These are phyloP conservation scores for Inga laurina DNA, from an alignment of 306 rosid species.

Conservation along the genomic window DNA sequence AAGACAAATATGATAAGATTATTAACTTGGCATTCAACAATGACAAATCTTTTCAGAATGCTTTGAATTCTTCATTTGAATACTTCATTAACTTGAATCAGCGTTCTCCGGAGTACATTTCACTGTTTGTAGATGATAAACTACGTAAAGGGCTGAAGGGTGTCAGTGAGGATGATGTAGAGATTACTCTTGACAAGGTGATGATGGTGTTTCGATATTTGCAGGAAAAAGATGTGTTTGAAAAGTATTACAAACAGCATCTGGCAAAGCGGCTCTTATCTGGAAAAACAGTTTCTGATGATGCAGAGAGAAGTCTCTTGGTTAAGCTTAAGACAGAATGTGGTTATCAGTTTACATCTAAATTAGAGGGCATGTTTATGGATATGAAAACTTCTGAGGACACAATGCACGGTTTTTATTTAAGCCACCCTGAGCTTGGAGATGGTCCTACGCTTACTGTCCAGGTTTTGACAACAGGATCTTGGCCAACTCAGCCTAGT, in stretches of 20 bases:
- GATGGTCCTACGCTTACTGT: slow-evolving; percentile 89
- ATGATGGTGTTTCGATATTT: slow-evolving; percentile 89
- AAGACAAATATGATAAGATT: slow-evolving; percentile 76
- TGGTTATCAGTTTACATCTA: slow-evolving; percentile 92
- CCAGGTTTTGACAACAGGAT: slow-evolving; percentile 92
- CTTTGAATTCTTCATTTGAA: slow-evolving; percentile 88
- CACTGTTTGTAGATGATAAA: slow-evolving; percentile 88
- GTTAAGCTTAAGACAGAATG: slow-evolving; percentile 97
- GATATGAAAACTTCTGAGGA: slow-evolving; percentile 97
- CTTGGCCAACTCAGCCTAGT: slow-evolving; percentile 95
- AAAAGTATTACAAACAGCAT: slow-evolving; percentile 94
- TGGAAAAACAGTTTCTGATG: slow-evolving; percentile 92
- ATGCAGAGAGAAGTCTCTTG: slow-evolving; percentile 90
- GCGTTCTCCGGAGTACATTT: slow-evolving; percentile 90
- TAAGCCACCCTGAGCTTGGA: slow-evolving; percentile 64
- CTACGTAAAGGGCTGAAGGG: slow-evolving; percentile 95
- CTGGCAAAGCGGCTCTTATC: slow-evolving; percentile 92
- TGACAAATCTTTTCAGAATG: slow-evolving; percentile 91
- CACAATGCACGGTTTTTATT: slow-evolving; percentile 81
- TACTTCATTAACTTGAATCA: slow-evolving; percentile 81
- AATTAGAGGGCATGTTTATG: slow-evolving; percentile 94
- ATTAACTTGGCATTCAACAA: slow-evolving; percentile 70
- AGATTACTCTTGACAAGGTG: slow-evolving; percentile 87
- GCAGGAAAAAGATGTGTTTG: slow-evolving; percentile 94
- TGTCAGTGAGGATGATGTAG: slow-evolving; percentile 93